Evolutionary conservation across 2,329 filamentous ascomycete genomes (phyloP), one percentile per base, ranked within the genome.

Genomic region (Verticillium nonalfalfae): DNA sequence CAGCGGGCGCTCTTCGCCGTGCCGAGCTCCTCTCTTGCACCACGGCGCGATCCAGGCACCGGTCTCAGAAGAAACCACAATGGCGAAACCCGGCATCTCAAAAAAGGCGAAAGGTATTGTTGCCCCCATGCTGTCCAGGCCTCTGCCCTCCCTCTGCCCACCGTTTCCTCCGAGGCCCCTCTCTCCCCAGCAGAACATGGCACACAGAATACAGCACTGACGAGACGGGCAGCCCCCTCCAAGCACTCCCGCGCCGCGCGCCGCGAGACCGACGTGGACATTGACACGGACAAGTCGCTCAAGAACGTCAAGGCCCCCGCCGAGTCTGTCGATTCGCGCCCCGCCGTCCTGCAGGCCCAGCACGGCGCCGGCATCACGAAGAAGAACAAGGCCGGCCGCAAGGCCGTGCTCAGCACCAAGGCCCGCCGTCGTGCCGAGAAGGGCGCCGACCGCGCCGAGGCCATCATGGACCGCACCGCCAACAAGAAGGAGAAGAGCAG

Each of bases 201-300:
- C n/a, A n/a, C n/a, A n/a, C n/a, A n/a, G n/a, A n/a, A 31, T 4
- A 18, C 65, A 71, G 56, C 69, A 65, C 55, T 40, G 21, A 33
- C 7, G 18, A 11, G 11, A 26, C 26, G 26, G 26, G 1, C 70
- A 90, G 87, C 78, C 60, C 79, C 80, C 45, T 90, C 89, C 4
- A 74, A 86, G 62, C 89, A 88, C 77, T 93, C 90, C 59, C 88
- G 90, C 66, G 89, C 89, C 62, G 89, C 89, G 50, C 85, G 90
- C 70, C 86, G 90, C 66, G 90, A 87, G 56, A 85, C 85, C 15
- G 90, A 88, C 4, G 88, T 89, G 33, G 81, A 86, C 68, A 87
- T 91, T 74, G 77, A 90, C 75, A 84, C 85, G 54, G 88, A 91
- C 79, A 90, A 90, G 75, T 89, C 87, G 7, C 79, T 90, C 26